Evolutionary conservation across 305 asterid species (phyloP).

Genomic region (Rubia tinctorum): DNA sequence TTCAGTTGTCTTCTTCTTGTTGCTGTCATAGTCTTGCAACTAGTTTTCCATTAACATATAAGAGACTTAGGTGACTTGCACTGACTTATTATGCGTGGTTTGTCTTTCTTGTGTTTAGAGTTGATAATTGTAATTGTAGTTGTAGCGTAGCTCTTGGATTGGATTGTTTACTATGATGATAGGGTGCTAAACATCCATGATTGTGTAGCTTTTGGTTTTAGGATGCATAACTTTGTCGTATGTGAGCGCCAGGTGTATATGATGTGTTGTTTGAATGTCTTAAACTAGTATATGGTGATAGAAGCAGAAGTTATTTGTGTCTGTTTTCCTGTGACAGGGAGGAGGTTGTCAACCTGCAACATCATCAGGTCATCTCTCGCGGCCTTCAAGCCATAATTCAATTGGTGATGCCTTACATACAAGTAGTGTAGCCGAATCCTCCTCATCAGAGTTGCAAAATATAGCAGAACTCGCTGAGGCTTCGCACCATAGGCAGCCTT

Average conservation of each 20-base stretch:
- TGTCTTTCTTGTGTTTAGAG: background rate
- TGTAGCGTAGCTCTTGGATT: background rate
- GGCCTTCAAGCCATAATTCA: constrained; percentile 52
- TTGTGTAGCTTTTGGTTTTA: background rate
- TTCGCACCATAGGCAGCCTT: constrained; percentile 28
- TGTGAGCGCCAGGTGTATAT: no score
- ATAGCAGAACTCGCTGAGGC: constrained; percentile 16
- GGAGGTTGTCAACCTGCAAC: constrained; percentile 43
- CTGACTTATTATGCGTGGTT: background rate
- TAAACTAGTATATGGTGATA: no score
- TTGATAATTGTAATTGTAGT: background rate
- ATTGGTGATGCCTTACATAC: constrained; percentile 34
- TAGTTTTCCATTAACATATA: background rate
- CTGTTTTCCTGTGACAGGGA: constrained; percentile 38
- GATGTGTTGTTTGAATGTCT: no score
- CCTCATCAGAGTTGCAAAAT: constrained; percentile 26
- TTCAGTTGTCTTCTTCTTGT: background rate
- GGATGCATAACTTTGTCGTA: no score
- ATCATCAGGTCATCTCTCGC: constrained; percentile 39
- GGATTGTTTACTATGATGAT: background rate
- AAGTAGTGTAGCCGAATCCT: constrained; percentile 23
- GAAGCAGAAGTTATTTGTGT: background rate
- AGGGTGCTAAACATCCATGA: background rate
- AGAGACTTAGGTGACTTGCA: background rate
- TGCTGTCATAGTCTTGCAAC: background rate